Evolutionary conservation across 306 rosid species (phyloP), one percentile per base, ranked within the genome.

Genomic region (Castanea crenata): DNA sequence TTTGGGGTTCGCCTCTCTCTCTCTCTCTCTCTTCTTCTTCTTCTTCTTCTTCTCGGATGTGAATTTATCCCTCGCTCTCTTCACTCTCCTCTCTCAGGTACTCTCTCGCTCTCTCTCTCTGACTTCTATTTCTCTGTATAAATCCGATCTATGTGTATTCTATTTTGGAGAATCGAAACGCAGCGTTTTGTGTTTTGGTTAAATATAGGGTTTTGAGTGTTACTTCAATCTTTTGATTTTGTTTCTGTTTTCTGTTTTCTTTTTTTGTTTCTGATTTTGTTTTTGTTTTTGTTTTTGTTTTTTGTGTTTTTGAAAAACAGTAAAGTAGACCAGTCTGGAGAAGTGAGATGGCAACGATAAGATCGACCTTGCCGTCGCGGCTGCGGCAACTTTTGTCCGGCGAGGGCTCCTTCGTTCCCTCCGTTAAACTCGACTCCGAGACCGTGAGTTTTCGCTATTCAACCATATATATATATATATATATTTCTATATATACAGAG

Each of bases 321-420:
- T 85, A 84, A 78, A 87, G 89, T 90, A 82, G 88, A 81, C 92
- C 85, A 90, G 84, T 82, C 15, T 85, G 94, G 94, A 75, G 92
- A 49, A 49, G 92, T 86, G 90, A 83, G 88, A 96, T 96, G 99
- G 77, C 93, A 78, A 82, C 98, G 80, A 85, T 85, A 74, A 85
- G 97, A 89, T 92, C 99, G 78, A 93, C 90, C 87, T 92, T 92
- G 93, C 98, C 99, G 27, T 93, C 98, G 76, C 85, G 99, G 96
- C 84, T 96, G 82, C 93, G 99, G 74, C 97, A 93, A 75, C 92
- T 96, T 76, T 86, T 96, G 25, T 90, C 97, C 5, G 90, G 82
- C 79, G 99, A 96, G 79, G 93, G 97, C 65, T 87, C 89, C 73
- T 85, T 88, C 57, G 99, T 96, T 23, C 96, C 99, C 44, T 92